Evolutionary conservation across 2,329 filamentous ascomycete genomes (phyloP), one percentile per base, ranked within the genome.

Genomic region (Malbranchea zuffiana): DNA sequence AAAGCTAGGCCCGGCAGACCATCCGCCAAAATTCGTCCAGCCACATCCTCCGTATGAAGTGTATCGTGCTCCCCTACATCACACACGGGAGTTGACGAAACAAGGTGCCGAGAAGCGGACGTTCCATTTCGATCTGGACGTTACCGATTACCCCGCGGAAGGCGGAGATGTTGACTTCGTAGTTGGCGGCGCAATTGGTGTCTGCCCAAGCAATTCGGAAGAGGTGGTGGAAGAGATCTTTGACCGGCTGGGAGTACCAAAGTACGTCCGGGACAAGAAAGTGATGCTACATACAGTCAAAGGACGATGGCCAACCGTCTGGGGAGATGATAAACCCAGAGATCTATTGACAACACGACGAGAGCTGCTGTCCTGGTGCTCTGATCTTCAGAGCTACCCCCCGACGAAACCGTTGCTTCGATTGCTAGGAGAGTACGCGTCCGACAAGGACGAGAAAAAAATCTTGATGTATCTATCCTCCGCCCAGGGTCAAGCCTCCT

Each of bases 261-360:
- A 76, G 24, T 83, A 80, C 53, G 69, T 90, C 42, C 80, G 90
- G 19, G 82, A 93, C 62, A 90, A 84, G 67, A 80, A 81, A 10
- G 72, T 94, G 12, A 67, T 81, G 12, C 64, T 96, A 48, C 78
- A 78, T 57, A 96, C 90, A 0, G 75, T 72, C 23, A 74, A 71
- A 43, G 88, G 88, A 21, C 74, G 90, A 33, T 98, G 88, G 88
- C 90, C 90, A 3, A 98, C 90, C 0, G 92, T 98, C 33, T 98
- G 90, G 90, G 90, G 88, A 27, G 84, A 93, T 2, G 88, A 96
- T 13, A 64, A 82, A 59, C 63, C 87, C 5, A 76, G 90, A 39
- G 80, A 90, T 55, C 68, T 98, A n/a, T 68, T 87, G 39, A 94
- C 88, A 3, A 96, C 87, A 0, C 78, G 88, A 32, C 74, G 88